These are phyloP conservation scores for Backusella australiensis DNA, from an alignment of 192 early-diverging fungal species.

Conservation along the genomic window DNA sequence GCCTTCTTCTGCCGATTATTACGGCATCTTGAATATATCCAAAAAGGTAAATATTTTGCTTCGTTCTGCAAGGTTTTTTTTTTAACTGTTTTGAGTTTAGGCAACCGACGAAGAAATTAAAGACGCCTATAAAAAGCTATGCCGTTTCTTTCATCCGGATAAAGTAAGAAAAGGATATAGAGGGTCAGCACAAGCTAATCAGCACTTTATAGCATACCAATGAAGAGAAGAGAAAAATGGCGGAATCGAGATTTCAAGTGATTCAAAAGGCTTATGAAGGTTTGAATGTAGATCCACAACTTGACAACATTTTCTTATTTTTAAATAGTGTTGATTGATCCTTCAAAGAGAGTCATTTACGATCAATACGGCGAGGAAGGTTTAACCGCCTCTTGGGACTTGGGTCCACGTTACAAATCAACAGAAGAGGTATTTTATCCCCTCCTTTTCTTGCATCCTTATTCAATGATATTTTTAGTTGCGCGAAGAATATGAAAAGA, in stretches of 20 bases:
- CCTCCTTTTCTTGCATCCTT: neutral
- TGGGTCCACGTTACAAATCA: constrained; percentile 68
- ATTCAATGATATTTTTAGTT: constrained; percentile 35
- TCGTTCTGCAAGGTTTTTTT: neutral
- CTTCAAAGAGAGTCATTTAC: constrained; percentile 77
- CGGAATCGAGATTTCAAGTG: constrained; percentile 72
- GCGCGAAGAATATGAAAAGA: constrained; percentile 62
- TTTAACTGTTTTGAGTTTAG: constrained; percentile 7
- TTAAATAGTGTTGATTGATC: constrained; percentile 72
- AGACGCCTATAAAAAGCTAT: constrained; percentile 71
- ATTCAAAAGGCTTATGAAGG: constrained; percentile 80
- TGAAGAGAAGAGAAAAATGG: constrained; percentile 58
- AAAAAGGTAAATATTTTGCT: constrained; percentile 4
- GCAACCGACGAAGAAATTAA: constrained; percentile 68
- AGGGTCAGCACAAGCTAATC: neutral
- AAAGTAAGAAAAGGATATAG: constrained; percentile 32
- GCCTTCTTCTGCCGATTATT: constrained; percentile 56
- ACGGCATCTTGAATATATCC: constrained; percentile 63
- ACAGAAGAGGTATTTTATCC: constrained; percentile 49
- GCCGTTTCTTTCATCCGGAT: constrained; percentile 79
- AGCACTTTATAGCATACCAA: constrained; percentile 42
- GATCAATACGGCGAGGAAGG: constrained; percentile 94
- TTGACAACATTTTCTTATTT: neutral
- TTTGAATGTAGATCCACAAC: constrained; percentile 10
- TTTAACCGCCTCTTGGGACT: constrained; percentile 54